Evolutionary conservation across 805 yeast genomes (phyloP), one percentile per base, ranked within the genome.

Genomic region (Cyberlindnera maclurae): DNA sequence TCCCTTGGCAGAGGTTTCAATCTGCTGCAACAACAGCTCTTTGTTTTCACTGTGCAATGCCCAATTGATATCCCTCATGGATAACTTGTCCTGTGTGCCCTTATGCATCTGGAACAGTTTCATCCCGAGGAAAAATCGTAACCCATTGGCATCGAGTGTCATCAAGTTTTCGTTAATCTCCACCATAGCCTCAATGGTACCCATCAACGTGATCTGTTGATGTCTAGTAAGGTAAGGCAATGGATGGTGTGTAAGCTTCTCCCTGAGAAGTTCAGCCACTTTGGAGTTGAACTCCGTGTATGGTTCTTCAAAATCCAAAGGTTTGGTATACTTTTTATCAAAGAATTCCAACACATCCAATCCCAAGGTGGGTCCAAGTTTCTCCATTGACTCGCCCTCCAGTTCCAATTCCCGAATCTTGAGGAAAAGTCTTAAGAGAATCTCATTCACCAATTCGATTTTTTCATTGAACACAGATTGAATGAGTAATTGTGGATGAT

Each of bases 201-300:
- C 75, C 2, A 81, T 68, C 20, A 89, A 67, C 0, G 96, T 87
- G 22, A 81, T 77, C 54, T 89, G 97, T 57, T 89, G 96, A 61
- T 89, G 97, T 43, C 96, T 77, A 0, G 96, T 87, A 22, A 89
- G 57, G 44, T 80, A 79, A 0, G 96, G 96, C 20, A 89, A 63
- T 2, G 90, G 69, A 5, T 73, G 65, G 42, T 73, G 77, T 31
- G 77, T 75, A 37, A 89, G 63, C 43, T 75, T 75, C 16, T 80
- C 82, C 12, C 68, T 62, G 16, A 89, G 62, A 3, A 72, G 56
- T 1, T 63, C 67, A 3, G 75, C 67, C 15, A 76, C 66, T 3
- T 56, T 51, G 9, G 55, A 50, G 41, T 65, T 66, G 48, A 77
- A 79, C 15, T 49, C 47, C 1, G 56, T 56, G 38, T 59, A 67